Conservation (phyloP, 1,284 basidiomycete genomes). For the Pseudomicrostroma phylloplanum region DNA sequence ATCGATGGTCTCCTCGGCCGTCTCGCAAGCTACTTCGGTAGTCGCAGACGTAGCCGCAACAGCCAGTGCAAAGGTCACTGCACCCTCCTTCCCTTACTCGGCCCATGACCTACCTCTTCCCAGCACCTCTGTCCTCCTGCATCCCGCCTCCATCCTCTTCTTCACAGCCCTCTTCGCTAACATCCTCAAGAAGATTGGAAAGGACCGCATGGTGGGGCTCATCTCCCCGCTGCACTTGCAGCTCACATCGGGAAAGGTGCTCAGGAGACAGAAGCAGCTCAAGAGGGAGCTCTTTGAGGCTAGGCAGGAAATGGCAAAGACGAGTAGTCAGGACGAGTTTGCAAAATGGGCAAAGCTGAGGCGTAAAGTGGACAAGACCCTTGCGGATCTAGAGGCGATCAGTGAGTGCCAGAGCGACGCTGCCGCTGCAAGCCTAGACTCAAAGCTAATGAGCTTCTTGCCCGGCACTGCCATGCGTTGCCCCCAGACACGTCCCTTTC, state of each 20-base stretch:
- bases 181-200: slow-evolving; percentile 23
- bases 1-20: no score
- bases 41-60: no score
- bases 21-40: no score
- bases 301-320: slow-evolving; percentile 79
- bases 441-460: no score
- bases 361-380: slow-evolving; percentile 81
- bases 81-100: no score
- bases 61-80: no score
- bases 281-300: slow-evolving; percentile 54
- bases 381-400: slow-evolving; percentile 85
- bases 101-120: not conserved
- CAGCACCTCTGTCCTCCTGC: slow-evolving; percentile 16
- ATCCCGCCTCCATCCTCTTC: slow-evolving; percentile 38
- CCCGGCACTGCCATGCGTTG: not conserved
- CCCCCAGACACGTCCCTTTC: slow-evolving; percentile 8
- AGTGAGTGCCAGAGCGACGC: slow-evolving; percentile 50
- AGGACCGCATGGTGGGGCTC: slow-evolving; percentile 21
- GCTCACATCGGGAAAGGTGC: slow-evolving; percentile 27
- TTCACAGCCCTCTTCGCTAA: slow-evolving; percentile 23
- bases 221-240: slow-evolving; percentile 19
- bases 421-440: no score
- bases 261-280: slow-evolving; percentile 20
- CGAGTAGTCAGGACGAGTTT: slow-evolving; percentile 93
- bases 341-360: slow-evolving; percentile 95